A percentile compares a stretch with the other conserved stretches of the same genome.
These are phyloP conservation scores for Orbilia oligospora DNA, from an alignment of 2,329 filamentous ascomycete species.

Conservation along the genomic window DNA sequence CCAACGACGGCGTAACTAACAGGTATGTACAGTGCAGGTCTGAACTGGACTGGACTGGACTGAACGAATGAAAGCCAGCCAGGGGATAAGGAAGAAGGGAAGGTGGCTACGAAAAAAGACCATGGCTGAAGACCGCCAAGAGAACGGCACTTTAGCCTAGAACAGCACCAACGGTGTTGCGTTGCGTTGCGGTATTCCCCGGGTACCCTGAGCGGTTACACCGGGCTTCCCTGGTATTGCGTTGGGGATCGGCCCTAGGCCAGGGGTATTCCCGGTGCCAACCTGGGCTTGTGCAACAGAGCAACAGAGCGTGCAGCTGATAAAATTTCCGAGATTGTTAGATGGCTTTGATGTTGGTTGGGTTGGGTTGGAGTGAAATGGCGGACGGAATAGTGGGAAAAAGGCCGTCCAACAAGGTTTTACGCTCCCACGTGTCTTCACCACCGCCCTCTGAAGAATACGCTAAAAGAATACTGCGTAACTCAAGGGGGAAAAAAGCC, in stretches of 20 bases:
- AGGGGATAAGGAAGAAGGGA: slow-evolving; percentile 34
- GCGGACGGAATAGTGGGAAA: slow-evolving; percentile 52
- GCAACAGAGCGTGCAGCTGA: slow-evolving; percentile 33
- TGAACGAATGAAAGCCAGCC: not conserved
- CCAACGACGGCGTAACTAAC: too few relatives aligned
- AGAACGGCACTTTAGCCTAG: slow-evolving; percentile 54
- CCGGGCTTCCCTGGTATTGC: not conserved
- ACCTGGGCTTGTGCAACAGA: slow-evolving; percentile 42
- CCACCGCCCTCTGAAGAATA: not conserved
- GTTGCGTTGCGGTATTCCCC: slow-evolving; percentile 33
- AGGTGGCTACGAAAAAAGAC: slow-evolving; percentile 46
- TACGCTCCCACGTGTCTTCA: slow-evolving; percentile 45
- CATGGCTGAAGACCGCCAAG: slow-evolving; percentile 54
- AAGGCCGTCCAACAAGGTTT: slow-evolving; percentile 42
- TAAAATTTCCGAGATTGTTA: slow-evolving; percentile 53
- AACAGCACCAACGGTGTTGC: slow-evolving; percentile 33
- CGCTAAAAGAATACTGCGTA: not conserved
- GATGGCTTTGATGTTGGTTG: slow-evolving; percentile 11
- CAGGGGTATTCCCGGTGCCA: slow-evolving; percentile 6
- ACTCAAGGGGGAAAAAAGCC: not conserved
- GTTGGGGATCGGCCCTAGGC: slow-evolving; percentile 12
- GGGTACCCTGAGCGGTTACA: not conserved
- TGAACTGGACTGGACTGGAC: too few relatives aligned
- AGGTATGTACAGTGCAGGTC: too few relatives aligned
- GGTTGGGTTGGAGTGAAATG: not conserved